Conservation (phyloP, 768 basidiomycete species). For the Tylopilus rubrobrunneus region DNA sequence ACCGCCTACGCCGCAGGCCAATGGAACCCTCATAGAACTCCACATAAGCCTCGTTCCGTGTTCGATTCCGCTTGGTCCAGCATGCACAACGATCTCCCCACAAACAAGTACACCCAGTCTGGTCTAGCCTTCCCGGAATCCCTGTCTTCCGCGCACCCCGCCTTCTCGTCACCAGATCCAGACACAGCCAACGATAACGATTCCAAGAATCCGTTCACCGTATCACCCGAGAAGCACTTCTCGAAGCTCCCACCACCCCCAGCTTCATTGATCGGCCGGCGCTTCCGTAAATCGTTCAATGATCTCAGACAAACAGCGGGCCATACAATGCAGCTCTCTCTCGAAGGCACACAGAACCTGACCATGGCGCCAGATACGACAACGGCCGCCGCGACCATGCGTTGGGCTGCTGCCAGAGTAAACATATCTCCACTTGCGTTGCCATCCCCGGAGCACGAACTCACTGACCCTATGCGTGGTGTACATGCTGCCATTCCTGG, state of each 20-base stretch:
- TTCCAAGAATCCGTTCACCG: conserved; percentile 12
- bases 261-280: conserved; percentile 33
- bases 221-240: conserved; percentile 25
- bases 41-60: conserved; percentile 47
- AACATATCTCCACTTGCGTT: conserved; percentile 84
- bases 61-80: conserved; percentile 20
- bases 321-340: conserved; percentile 27
- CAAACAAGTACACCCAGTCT: conserved; percentile 9
- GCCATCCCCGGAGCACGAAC: conserved; percentile 88
- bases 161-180: conserved; percentile 8
- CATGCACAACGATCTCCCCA: conserved; percentile 5
- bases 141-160: conserved; percentile 3
- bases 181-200: conserved; percentile 20
- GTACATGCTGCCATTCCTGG: conserved; percentile 65
- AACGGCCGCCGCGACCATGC: conserved; percentile 75
- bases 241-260: conserved; percentile 24
- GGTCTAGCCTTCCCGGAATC: conserved; percentile 10
- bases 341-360: conserved; percentile 28
- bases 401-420: conserved; percentile 79
- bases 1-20: conserved; percentile 70
- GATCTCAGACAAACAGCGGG: conserved; percentile 36
- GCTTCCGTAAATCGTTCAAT: conserved; percentile 45
- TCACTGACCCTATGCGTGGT: conserved; percentile 85
- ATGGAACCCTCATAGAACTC: conserved; percentile 76
- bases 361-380: conserved; percentile 48